Conservation (phyloP, 257 asterid genomes). For the Fraxinus cuspidata region DNA sequence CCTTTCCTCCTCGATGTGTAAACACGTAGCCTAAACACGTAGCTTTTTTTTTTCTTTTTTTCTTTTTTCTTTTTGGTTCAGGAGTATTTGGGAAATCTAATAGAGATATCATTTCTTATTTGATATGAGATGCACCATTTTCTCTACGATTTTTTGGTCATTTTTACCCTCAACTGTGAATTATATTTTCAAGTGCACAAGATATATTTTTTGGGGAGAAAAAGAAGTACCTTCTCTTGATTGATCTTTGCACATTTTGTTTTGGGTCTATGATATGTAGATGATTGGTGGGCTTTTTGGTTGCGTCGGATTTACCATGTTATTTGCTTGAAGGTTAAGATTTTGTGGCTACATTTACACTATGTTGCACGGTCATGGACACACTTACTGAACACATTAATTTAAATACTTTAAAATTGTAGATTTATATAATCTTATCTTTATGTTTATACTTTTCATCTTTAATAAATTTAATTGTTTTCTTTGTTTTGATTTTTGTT, state of each 20-base stretch:
- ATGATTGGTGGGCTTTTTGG: background rate
- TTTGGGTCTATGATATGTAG: background rate
- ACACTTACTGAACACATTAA: no score
- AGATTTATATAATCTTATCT: no score
- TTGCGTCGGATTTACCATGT: background rate
- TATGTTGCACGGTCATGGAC: no score
- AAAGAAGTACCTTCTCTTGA: no score
- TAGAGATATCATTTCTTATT: background rate
- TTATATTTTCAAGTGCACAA: no score
- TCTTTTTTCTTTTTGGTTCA: background rate
- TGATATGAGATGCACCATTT: background rate
- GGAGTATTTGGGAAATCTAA: background rate
- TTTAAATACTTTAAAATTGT: no score
- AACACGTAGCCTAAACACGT: no score
- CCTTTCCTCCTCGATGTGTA: slow-evolving; percentile 11
- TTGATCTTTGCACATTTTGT: background rate
- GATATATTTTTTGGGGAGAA: background rate
- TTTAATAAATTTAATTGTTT: no score
- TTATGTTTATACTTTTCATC: no score
- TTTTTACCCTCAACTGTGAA: background rate
- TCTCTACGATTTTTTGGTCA: background rate
- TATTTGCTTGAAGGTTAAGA: background rate
- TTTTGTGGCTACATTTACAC: no score
- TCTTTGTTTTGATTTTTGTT: no score
- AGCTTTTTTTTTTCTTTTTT: no score